Evolutionary conservation across 768 basidiomycete genomes (phyloP).

Genomic region (Suillus tomentosus): DNA sequence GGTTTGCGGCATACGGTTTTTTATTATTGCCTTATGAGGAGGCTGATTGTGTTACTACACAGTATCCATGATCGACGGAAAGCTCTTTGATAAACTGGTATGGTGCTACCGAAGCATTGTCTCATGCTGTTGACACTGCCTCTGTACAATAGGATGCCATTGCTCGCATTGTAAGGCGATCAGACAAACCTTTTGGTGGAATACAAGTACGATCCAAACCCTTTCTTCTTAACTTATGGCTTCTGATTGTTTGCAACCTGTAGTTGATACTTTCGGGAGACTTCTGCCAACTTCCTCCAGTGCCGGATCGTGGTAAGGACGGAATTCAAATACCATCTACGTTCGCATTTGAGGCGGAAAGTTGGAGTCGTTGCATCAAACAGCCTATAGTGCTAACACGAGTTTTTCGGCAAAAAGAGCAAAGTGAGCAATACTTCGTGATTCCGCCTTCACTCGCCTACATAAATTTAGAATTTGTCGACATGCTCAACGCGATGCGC

Average conservation of each 20-base stretch:
- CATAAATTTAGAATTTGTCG: conserved; percentile 56
- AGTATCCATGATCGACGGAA: conserved; percentile 92
- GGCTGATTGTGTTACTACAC: conserved; percentile 8
- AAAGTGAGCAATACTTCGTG: conserved; percentile 41
- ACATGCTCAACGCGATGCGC: conserved; percentile 88
- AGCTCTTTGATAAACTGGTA: conserved; percentile 80
- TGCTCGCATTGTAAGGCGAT: conserved; percentile 57
- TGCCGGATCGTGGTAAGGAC: conserved; percentile 52
- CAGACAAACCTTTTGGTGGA: conserved; percentile 71
- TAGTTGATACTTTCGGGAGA: conserved; percentile 86
- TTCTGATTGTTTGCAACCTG: conserved; percentile 5
- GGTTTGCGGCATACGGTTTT: conserved; percentile 44
- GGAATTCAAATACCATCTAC: conserved; percentile 47
- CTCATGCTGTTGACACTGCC: conserved; percentile 39
- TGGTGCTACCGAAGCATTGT: conserved; percentile 15
- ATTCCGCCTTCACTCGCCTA: background rate
- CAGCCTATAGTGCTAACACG: conserved; percentile 57
- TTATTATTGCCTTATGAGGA: background rate
- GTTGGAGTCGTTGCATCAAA: conserved; percentile 71
- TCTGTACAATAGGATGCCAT: conserved; percentile 52
- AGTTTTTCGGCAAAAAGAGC: conserved; percentile 89
- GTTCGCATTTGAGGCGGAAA: conserved; percentile 81
- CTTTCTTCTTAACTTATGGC: conserved; percentile 8
- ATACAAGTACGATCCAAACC: conserved; percentile 77
- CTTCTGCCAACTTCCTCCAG: conserved; percentile 90